These are phyloP conservation scores for Lepidium africanum DNA, from an alignment of 345 rosid genomes.

Conservation along the genomic window DNA sequence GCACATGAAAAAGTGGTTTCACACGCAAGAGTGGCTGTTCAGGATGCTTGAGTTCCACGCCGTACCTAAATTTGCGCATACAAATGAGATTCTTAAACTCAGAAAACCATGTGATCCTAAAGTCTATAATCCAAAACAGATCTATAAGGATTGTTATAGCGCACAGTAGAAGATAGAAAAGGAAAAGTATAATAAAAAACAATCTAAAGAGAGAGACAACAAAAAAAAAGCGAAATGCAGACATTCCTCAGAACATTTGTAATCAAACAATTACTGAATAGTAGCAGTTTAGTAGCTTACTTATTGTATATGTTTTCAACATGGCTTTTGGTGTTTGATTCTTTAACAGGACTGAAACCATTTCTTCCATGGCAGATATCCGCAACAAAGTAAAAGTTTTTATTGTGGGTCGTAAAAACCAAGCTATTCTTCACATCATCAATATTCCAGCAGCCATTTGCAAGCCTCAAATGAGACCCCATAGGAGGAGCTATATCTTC, in stretches of 20 bases:
- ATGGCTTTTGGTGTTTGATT: slow-evolving; percentile 36
- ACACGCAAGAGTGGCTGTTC: slow-evolving; percentile 63
- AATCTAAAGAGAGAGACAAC: background rate
- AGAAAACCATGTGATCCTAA: slow-evolving; percentile 5
- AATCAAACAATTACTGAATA: background rate
- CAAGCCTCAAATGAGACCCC: slow-evolving; percentile 39
- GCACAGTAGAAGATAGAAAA: background rate
- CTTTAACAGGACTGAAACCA: slow-evolving; percentile 39
- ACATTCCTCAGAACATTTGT: too few relatives aligned
- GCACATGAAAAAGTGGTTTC: slow-evolving; percentile 64
- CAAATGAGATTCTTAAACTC: slow-evolving; percentile 12
- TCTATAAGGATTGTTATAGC: background rate
- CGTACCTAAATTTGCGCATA: slow-evolving; percentile 43
- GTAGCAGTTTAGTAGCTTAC: slow-evolving; percentile 42
- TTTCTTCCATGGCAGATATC: slow-evolving; percentile 39
- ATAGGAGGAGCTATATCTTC: slow-evolving; percentile 28
- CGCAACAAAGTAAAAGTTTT: slow-evolving; percentile 49
- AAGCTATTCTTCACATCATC: slow-evolving; percentile 70
- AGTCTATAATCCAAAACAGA: background rate
- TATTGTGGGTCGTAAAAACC: slow-evolving; percentile 51
- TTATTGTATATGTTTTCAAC: slow-evolving; percentile 33
- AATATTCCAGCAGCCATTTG: slow-evolving; percentile 46
- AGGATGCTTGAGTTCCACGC: slow-evolving; percentile 54
- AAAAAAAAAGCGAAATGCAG: background rate
- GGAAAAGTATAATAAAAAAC: background rate